A percentile compares a stretch with the other conserved stretches of the same genome.
phyloP scores from a whole-genome alignment of 768 basidiomycete genomes.

The Pisolithus tinctorius region DNA sequence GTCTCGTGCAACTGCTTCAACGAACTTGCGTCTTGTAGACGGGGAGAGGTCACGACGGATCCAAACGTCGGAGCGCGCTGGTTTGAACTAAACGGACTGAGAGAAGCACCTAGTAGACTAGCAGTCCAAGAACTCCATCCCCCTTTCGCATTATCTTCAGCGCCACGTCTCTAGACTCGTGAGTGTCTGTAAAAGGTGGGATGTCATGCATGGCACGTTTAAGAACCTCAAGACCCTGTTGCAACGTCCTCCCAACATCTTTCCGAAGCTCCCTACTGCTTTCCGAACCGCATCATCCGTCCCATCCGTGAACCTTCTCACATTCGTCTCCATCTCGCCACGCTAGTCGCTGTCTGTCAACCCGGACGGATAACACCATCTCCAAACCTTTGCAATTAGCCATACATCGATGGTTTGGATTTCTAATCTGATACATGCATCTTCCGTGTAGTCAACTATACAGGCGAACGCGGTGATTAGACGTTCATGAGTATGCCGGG shows the following conservation, averaged over 20 bases:
- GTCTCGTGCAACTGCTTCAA: slow-evolving; percentile 18
- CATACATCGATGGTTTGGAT: slow-evolving; percentile 70
- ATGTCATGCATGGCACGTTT: slow-evolving; percentile 53
- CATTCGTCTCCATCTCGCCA: slow-evolving; percentile 41
- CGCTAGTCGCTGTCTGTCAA: slow-evolving; percentile 12
- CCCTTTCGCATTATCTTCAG: not conserved
- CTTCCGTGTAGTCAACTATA: slow-evolving; percentile 69
- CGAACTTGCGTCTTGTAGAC: slow-evolving; percentile 44
- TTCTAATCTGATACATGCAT: slow-evolving; percentile 77
- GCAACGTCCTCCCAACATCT: slow-evolving; percentile 63
- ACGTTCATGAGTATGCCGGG: slow-evolving; percentile 13
- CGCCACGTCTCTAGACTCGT: not conserved
- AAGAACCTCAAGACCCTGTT: slow-evolving; percentile 69
- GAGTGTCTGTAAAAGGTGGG: not conserved
- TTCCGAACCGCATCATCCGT: slow-evolving; percentile 41
- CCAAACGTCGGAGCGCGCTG: slow-evolving; percentile 57
- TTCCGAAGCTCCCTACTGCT: slow-evolving; percentile 40
- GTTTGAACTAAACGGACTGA: slow-evolving; percentile 33
- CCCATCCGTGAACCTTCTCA: slow-evolving; percentile 54
- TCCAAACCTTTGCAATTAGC: slow-evolving; percentile 61
- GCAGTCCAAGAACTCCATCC: slow-evolving; percentile 51
- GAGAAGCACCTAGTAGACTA: slow-evolving; percentile 38
- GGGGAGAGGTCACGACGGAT: slow-evolving; percentile 60
- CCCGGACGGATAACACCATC: slow-evolving; percentile 53
- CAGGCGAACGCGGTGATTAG: slow-evolving; percentile 50